Percentiles rank a stretch among this genome's conserved stretches.
Evolutionary conservation across 1,284 basidiomycete genomes (phyloP).

Genomic region (Mycosarcoma mackinlayi): DNA sequence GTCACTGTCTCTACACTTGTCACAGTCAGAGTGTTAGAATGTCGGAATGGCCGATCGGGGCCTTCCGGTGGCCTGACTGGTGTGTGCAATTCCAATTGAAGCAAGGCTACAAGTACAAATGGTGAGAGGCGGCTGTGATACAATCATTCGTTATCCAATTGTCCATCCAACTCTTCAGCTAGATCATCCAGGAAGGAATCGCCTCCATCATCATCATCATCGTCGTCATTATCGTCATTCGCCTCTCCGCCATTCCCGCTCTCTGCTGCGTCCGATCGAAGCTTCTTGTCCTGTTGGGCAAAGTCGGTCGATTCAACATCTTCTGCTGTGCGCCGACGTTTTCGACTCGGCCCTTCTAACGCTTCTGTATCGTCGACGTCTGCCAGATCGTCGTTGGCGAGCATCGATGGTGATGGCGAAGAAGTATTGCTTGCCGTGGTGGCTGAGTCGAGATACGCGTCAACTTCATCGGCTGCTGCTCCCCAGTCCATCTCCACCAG

Average conservation of each 20-base stretch:
- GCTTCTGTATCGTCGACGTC: slow-evolving; percentile 21
- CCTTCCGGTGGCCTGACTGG: too few relatives aligned
- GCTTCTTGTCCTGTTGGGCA: slow-evolving; percentile 49
- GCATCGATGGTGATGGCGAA: slow-evolving; percentile 27
- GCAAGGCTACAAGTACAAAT: slow-evolving; percentile 26
- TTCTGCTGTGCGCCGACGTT: slow-evolving; percentile 4
- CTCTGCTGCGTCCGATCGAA: slow-evolving; percentile 8
- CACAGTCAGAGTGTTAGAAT: too few relatives aligned
- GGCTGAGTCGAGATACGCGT: slow-evolving; percentile 76
- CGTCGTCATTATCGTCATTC: slow-evolving; percentile 32
- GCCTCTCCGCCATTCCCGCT: too few relatives aligned
- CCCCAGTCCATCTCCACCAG: slow-evolving; percentile 73
- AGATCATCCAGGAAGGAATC: slow-evolving; percentile 60
- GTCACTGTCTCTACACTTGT: neutral
- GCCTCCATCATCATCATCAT: slow-evolving; percentile 38
- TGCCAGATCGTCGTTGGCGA: slow-evolving; percentile 38
- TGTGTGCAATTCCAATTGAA: neutral
- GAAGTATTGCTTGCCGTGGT: slow-evolving; percentile 44
- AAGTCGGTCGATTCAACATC: slow-evolving; percentile 16
- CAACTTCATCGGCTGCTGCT: slow-evolving; percentile 85
- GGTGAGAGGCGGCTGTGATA: neutral
- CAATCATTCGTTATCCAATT: slow-evolving; percentile 52
- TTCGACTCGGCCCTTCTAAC: neutral
- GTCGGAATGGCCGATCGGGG: too few relatives aligned
- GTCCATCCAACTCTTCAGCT: slow-evolving; percentile 58